Evolutionary conservation across 2,329 filamentous ascomycete species (phyloP).

Genomic region (Ophiocordyceps camponoti-leonardi): DNA sequence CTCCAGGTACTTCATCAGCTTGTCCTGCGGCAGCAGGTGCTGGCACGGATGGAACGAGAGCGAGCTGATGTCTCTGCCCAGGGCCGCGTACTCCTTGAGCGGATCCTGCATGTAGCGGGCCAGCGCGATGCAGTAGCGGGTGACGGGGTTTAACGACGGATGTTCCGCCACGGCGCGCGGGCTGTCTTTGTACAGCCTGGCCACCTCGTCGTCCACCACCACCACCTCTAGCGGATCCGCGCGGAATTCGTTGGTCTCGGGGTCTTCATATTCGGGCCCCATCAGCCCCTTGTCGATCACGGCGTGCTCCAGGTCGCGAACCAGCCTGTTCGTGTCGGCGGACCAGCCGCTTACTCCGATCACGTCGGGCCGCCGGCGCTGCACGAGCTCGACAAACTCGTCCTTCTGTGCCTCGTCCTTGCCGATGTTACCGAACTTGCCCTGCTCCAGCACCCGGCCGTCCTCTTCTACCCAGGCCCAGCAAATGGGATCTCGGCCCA

Average conservation of each 20-base stretch:
- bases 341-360: constrained; percentile 80
- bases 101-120: constrained; percentile 90
- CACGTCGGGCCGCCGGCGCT: constrained; percentile 71
- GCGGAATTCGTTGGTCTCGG: constrained; percentile 56
- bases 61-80: constrained; percentile 75
- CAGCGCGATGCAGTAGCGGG: constrained; percentile 76
- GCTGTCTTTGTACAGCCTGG: constrained; percentile 89
- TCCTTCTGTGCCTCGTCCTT: constrained; percentile 50
- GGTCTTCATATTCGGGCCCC: constrained; percentile 66
- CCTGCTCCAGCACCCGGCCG: constrained; percentile 73
- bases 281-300: constrained; percentile 62
- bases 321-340: constrained; percentile 68
- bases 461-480: constrained; percentile 94
- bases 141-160: constrained; percentile 60
- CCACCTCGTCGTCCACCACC: constrained; percentile 90
- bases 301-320: constrained; percentile 64
- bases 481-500: constrained; percentile 59
- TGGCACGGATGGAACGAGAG: constrained; percentile 83
- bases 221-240: constrained; percentile 74
- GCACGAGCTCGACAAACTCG: constrained; percentile 62
- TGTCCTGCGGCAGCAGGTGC: constrained; percentile 72
- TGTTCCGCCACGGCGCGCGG: constrained; percentile 64
- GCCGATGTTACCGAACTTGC: constrained; percentile 67
- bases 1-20: constrained; percentile 72
- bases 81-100: constrained; percentile 86